phyloP scores from a whole-genome alignment of 352 stramenopile genomes.

The Pythium insidiosum region DNA sequence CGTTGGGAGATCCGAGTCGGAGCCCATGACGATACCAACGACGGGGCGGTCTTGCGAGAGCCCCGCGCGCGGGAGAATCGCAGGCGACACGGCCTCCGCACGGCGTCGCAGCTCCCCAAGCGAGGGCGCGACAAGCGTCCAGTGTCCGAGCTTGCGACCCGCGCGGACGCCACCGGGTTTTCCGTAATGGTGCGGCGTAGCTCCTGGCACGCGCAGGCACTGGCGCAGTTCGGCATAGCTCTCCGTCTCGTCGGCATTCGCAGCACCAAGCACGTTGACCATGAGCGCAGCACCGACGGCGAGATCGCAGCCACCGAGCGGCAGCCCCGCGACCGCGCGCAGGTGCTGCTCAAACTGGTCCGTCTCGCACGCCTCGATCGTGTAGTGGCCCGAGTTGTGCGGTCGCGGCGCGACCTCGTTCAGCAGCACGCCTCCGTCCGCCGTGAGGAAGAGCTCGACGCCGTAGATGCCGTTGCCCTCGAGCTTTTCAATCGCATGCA shows the following conservation, averaged over 20 bases:
- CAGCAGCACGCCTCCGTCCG: slow-evolving; percentile 82
- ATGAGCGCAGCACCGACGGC: slow-evolving; percentile 87
- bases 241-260: slow-evolving; percentile 65
- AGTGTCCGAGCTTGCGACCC: slow-evolving; percentile 96
- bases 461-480: slow-evolving; percentile 91
- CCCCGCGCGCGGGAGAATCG: slow-evolving; percentile 29
- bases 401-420: slow-evolving; percentile 97
- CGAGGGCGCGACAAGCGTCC: slow-evolving; percentile 91
- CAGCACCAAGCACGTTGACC: slow-evolving; percentile 87
- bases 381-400: slow-evolving; percentile 99
- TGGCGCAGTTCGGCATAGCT: slow-evolving; percentile 63
- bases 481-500: slow-evolving; percentile 66
- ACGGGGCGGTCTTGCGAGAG: slow-evolving; percentile 25
- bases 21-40: slow-evolving; percentile 90
- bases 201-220: slow-evolving; percentile 64
- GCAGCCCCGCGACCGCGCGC: slow-evolving; percentile 89
- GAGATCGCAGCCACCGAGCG: slow-evolving; percentile 91
- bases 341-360: slow-evolving; percentile 99
- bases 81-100: slow-evolving; percentile 46
- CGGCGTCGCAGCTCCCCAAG: slow-evolving; percentile 73
- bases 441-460: slow-evolving; percentile 96
- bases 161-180: slow-evolving; percentile 85
- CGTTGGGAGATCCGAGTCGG: slow-evolving; percentile 94
- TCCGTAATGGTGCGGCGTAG: slow-evolving; percentile 96
- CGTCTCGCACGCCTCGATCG: slow-evolving; percentile 96